Evolutionary conservation across 2,329 filamentous ascomycete species (phyloP), one percentile per base, ranked within the genome.

Genomic region (Tolypocladium cylindrosporum): DNA sequence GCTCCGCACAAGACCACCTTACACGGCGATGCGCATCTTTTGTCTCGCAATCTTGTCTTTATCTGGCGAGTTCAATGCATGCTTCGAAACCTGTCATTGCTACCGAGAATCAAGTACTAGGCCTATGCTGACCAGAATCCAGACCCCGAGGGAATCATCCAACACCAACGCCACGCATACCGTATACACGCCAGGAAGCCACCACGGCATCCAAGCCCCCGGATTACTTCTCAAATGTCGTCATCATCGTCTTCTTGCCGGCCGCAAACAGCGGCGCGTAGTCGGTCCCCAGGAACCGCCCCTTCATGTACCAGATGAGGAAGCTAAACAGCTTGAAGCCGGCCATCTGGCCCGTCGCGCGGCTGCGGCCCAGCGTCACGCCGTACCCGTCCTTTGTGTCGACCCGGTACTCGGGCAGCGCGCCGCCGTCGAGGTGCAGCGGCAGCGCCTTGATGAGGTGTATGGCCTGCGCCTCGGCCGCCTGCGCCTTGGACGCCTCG

Each of bases 311-410:
- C 67, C 72, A 75, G 39, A 76, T 64, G 27, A 76, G 24, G 45
- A 73, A 62, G 58, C 72, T 71, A 11, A 72, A 72, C n/a, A 74
- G 16, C 66, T 73, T 75, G 58, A 69, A 68, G 1, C 55, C 64
- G 11, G 71, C 71, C 55, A 74, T 61, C 62, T 76, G 73, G 1
- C 74, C 74, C 0, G 72, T 71, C 3, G 65, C 75, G 14, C 71
- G 68, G 59, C 69, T 71, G 55, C 71, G 69, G 1, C 76, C 77
- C 14, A 78, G 57, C 1, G 75, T 75, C 34, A 77, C 59, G 5
- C 60, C 73, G n/a, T 71, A 64, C 57, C 72, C 61, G 14, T 67
- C 54, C 65, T 70, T 72, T 16, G 62, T 59, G 40, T 57, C 62
- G 9, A 64, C 62, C 40, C 60, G 54, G 62, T 75, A 75, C 55